Evolutionary conservation across 108 stramenopile genomes (phyloP), one percentile per base, ranked within the genome.

Genomic region (Craspedostauros australis): DNA sequence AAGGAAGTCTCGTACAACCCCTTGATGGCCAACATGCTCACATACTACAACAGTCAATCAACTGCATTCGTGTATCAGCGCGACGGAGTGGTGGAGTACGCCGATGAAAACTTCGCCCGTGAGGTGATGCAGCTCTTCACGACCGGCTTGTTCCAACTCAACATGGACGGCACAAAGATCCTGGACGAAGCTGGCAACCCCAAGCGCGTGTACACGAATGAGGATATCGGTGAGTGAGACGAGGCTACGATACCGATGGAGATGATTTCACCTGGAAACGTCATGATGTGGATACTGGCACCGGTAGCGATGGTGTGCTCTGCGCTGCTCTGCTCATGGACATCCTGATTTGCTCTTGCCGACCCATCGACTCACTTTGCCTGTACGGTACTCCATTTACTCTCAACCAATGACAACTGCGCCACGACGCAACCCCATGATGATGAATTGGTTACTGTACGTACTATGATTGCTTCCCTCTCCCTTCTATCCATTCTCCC

Each of bases 1-100:
- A 66, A 67, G 5, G 89, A 91, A 45, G 79, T 91, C 32, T 46
- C 78, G 14, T 80, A 66, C 51, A 62, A 46, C 36, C 78, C 89
- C 32, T 22, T 76, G 21, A 86, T 91, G 89, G 89, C 62, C 31
- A 58, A 64, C 21, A 82, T 77, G 62, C 54, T 91, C 18, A 64
- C 76, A 14, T 86, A 66, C 48, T 28, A 66, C n/a, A 54, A 45
- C n/a, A 57, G 62, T 15, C 57, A 61, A 38, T 72, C 69, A 42
- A 56, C 73, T 14, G 73, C 73, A 34, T 64, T 72, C 30, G 55
- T 63, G 57, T 74, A 70, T 68, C 27, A 26, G 28, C 30, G 34
- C 20, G 29, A 44, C 4, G 18, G 22, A 1, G 46, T 9, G 11
- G 14, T 50, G 25, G 62, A 73, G 47, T 53, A 54, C 27, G 46